A percentile compares a stretch with the other conserved stretches of the same genome.
These are phyloP conservation scores for Pestalotiopsis sp. DNA, from an alignment of 2,329 filamentous ascomycete species.

Conservation along the genomic window DNA sequence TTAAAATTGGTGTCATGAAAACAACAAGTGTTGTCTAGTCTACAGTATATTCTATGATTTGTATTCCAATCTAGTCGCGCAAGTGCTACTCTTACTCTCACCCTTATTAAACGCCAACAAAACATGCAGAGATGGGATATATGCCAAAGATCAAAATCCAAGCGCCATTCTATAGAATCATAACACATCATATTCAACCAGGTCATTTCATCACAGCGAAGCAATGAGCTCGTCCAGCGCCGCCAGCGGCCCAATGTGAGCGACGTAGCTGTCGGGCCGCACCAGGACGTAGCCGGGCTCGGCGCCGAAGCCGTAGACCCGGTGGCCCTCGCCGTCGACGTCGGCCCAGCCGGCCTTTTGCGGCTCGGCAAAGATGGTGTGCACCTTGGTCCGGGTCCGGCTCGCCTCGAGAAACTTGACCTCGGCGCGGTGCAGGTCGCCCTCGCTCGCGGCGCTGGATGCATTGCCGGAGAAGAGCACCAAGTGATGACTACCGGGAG, in stretches of 20 bases:
- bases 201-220: not conserved
- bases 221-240: conserved; percentile 25
- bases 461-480: conserved; percentile 36
- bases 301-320: conserved; percentile 28
- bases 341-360: conserved; percentile 15
- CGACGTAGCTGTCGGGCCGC: conserved; percentile 34
- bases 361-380: conserved; percentile 10
- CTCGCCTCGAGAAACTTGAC: conserved; percentile 14
- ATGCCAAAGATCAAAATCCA: too few relatives aligned
- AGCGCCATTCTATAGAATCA: too few relatives aligned
- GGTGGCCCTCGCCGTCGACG: conserved; percentile 26
- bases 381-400: conserved; percentile 6
- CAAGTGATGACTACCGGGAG: conserved; percentile 15
- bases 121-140: too few relatives aligned
- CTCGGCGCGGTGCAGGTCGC: conserved; percentile 16
- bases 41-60: too few relatives aligned
- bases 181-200: not conserved
- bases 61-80: too few relatives aligned
- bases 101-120: too few relatives aligned
- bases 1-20: too few relatives aligned
- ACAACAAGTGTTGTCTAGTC: too few relatives aligned
- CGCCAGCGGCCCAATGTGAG: conserved; percentile 29
- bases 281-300: conserved; percentile 28
- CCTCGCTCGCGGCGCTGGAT: too few relatives aligned
- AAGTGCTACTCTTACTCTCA: too few relatives aligned